Evolutionary conservation across 768 basidiomycete species (phyloP).

Genomic region (Collybiopsis luxurians): DNA sequence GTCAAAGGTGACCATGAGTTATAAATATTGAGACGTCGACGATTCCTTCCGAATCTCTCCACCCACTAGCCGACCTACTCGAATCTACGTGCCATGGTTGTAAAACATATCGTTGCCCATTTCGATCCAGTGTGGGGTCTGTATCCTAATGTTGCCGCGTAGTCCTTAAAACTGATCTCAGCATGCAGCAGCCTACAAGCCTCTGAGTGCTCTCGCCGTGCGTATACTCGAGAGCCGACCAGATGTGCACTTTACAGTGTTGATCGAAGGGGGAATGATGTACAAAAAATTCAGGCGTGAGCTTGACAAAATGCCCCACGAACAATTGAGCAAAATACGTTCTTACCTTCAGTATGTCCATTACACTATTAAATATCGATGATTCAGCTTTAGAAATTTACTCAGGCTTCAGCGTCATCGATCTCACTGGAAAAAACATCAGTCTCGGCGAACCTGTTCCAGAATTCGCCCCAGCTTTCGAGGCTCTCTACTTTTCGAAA

Average conservation of each 20-base stretch:
- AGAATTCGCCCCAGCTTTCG: not conserved
- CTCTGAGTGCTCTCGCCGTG: not conserved
- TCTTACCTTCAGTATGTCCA: not conserved
- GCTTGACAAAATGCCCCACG: not conserved
- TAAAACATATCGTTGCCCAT: constrained; percentile 2
- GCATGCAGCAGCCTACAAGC: not conserved
- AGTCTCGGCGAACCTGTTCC: not conserved
- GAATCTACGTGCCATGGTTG: not conserved
- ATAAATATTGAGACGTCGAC: no score
- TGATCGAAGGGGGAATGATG: not conserved
- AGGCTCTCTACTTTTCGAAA: not conserved
- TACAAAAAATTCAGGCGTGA: constrained; percentile 1
- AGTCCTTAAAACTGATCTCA: not conserved
- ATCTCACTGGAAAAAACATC: not conserved
- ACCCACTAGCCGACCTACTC: no score
- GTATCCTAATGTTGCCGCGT: not conserved
- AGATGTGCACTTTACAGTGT: constrained; percentile 1
- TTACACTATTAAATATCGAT: not conserved
- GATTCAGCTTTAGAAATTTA: not conserved
- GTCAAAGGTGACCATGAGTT: no score
- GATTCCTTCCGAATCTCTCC: no score
- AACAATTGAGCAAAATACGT: not conserved
- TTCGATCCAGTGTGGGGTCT: not conserved
- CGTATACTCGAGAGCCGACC: not conserved
- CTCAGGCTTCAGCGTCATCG: not conserved